Base-by-base conservation (phyloP, 2,329 filamentous ascomycete genomes). In the Hirsutella minnesotensis region DNA sequence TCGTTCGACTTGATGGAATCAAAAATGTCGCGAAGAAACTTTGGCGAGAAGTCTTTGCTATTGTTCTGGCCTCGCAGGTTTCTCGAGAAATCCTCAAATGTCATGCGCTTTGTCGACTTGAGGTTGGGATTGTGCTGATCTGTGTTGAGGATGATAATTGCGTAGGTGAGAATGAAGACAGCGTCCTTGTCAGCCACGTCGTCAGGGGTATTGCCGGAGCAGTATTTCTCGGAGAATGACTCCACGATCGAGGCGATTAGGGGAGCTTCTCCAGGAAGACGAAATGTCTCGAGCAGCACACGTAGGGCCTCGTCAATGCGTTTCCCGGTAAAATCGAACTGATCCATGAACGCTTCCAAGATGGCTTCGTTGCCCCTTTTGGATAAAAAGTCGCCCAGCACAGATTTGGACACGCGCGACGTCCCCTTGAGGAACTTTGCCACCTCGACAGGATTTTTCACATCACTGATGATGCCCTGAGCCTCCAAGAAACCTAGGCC, bases 91-190 rank as follows among this genome's bases (percentile, higher is more conserved):
- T 90, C 84, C 43, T 79, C 73, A 35, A 81, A 72, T 2, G 80
- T 79, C 92, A 98, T 98, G 34, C 90, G 85, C 56, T 83, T 85
- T 52, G 79, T 70, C 2, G 73, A 63, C 52, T 79, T 88, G 48
- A 96, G 63, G 52, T 95, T 96, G 0, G 88, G 89, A 56, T 94
- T 98, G 61, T 96, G 92, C 54, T 94, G 84, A 57, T 98, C 92
- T 1, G 90, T 95, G 57, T 98, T 98, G 44, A 98, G 69, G 78
- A 98, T 88, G 60, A 98, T 95, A 55, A 95, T 94, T 31, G 89
- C 92, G 58, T 98, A 98, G 0, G 86, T 90, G 41, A 98, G 69
- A 39, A 98, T 79, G 55, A 86, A 98, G 19, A 92, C 81, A 8
- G 88, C 80, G 59, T 98, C 92, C 53, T 86, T 83, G 55, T 94